These are phyloP conservation scores for Colletotrichum sojae DNA, from an alignment of 2,329 filamentous ascomycete genomes.

Conservation along the genomic window DNA sequence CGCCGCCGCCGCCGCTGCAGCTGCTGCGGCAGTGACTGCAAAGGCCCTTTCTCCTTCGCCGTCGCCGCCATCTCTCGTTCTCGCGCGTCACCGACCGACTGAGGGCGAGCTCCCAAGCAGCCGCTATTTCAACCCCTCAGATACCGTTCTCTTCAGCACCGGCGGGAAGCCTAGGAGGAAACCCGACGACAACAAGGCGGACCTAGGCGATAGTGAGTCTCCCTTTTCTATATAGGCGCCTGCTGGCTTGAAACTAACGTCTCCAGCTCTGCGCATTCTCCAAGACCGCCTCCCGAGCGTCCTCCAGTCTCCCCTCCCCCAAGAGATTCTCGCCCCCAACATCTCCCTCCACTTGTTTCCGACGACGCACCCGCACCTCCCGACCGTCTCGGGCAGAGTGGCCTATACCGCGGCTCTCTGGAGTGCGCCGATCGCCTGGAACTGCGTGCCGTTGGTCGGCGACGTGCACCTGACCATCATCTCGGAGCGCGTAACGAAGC, in stretches of 20 bases:
- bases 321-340: conserved; percentile 82
- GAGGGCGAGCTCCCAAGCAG: conserved; percentile 16
- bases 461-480: conserved; percentile 91
- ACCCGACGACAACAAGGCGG: conserved; percentile 71
- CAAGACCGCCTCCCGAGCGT: conserved; percentile 78
- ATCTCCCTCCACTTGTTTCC: conserved; percentile 81
- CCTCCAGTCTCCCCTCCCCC: conserved; percentile 76
- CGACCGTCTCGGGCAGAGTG: conserved; percentile 90
- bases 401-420: conserved; percentile 92
- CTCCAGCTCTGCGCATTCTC: conserved; percentile 72
- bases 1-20: background rate
- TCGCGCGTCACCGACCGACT: conserved; percentile 17
- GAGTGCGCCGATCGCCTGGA: conserved; percentile 97
- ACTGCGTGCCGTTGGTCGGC: conserved; percentile 88
- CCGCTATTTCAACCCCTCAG: conserved; percentile 40
- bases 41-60: background rate
- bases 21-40: background rate
- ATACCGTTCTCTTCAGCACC: conserved; percentile 20
- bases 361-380: conserved; percentile 87
- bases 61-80: conserved; percentile 1
- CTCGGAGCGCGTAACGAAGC: conserved; percentile 87
- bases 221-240: background rate
- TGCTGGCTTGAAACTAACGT: conserved; percentile 13
- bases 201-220: conserved; percentile 73
- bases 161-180: conserved; percentile 47